Percentiles rank a stretch among this genome's conserved stretches.
These are phyloP conservation scores for Sanghuangporus baumii DNA, from an alignment of 1,284 basidiomycete species.

Conservation along the genomic window DNA sequence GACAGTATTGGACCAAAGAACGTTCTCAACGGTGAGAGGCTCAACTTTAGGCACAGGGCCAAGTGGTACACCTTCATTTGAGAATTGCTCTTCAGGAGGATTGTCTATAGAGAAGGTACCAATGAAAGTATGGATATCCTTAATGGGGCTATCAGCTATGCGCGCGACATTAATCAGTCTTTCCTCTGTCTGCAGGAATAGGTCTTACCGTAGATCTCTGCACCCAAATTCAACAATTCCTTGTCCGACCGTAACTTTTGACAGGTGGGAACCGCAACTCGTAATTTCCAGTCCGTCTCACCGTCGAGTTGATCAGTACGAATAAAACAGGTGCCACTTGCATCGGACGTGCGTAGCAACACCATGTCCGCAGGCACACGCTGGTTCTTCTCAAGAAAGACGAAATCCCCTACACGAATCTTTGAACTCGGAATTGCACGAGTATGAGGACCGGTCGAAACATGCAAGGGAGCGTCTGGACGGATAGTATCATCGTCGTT, in stretches of 20 bases:
- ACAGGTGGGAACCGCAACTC: conserved; percentile 81
- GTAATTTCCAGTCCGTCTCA: conserved; percentile 98
- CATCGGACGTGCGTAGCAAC: conserved; percentile 81
- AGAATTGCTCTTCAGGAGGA: conserved; percentile 40
- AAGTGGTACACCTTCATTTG: conserved; percentile 49
- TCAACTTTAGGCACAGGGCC: conserved; percentile 58
- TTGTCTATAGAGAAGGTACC: conserved; percentile 84
- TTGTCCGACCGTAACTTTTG: conserved; percentile 68
- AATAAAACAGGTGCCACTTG: conserved; percentile 92
- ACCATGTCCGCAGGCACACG: conserved; percentile 95
- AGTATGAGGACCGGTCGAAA: conserved; percentile 45
- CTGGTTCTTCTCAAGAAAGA: conserved; percentile 94
- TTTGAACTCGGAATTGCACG: conserved; percentile 84
- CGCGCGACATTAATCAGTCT: background rate
- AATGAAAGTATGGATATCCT: conserved; percentile 95
- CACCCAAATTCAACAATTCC: conserved; percentile 70
- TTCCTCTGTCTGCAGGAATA: background rate
- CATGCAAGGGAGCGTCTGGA: conserved; percentile 8
- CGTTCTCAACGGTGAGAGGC: conserved; percentile 88
- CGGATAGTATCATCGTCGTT: conserved; percentile 20
- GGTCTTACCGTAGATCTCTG: conserved; percentile 73
- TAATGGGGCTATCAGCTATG: conserved; percentile 87
- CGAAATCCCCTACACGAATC: conserved; percentile 88
- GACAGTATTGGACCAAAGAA: conserved; percentile 97
- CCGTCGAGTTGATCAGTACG: conserved; percentile 98